A percentile compares a stretch with the other conserved stretches of the same genome.
Conservation (phyloP, 2,329 filamentous ascomycete genomes). For the Neofusicoccum parvum region DNA sequence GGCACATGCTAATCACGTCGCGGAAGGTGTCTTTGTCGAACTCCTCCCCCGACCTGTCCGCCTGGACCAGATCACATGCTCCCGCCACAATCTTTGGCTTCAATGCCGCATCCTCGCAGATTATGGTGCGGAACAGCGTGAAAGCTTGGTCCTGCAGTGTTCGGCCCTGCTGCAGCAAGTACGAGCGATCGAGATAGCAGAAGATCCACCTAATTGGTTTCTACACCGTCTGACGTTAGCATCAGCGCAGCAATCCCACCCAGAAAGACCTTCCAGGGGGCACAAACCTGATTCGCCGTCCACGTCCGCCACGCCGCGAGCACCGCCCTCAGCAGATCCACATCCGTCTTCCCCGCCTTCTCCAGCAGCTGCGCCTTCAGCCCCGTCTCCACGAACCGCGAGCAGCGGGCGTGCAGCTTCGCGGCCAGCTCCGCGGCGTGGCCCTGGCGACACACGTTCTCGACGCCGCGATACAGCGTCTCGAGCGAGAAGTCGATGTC, state of each 20-base stretch:
- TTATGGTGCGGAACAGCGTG: constrained; percentile 67
- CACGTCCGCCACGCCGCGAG: constrained; percentile 72
- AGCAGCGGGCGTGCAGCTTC: constrained; percentile 67
- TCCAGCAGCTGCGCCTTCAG: constrained; percentile 63
- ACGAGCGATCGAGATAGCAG: constrained; percentile 90
- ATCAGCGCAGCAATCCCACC: constrained; percentile 21
- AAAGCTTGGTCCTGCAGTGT: constrained; percentile 83
- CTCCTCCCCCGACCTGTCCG: constrained; percentile 63
- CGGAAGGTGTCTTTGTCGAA: constrained; percentile 66
- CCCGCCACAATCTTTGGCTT: constrained; percentile 63
- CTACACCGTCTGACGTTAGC: constrained; percentile 43
- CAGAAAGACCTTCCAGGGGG: constrained; percentile 4
- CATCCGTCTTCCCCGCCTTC: constrained; percentile 58
- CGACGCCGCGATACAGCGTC: constrained; percentile 84
- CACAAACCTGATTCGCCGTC: constrained; percentile 69
- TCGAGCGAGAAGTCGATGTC: constrained; percentile 71
- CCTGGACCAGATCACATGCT: constrained; percentile 74
- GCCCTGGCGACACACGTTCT: constrained; percentile 84
- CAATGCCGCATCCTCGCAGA: constrained; percentile 58
- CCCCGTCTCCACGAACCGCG: constrained; percentile 59
- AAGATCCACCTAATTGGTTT: constrained; percentile 83
- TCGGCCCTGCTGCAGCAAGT: constrained; percentile 73
- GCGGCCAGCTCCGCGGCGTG: constrained; percentile 69
- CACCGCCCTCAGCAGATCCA: constrained; percentile 65
- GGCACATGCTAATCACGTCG: constrained; percentile 78